Base-by-base conservation (phyloP, 2,329 filamentous ascomycete genomes). In the Fusarium circinatum region DNA sequence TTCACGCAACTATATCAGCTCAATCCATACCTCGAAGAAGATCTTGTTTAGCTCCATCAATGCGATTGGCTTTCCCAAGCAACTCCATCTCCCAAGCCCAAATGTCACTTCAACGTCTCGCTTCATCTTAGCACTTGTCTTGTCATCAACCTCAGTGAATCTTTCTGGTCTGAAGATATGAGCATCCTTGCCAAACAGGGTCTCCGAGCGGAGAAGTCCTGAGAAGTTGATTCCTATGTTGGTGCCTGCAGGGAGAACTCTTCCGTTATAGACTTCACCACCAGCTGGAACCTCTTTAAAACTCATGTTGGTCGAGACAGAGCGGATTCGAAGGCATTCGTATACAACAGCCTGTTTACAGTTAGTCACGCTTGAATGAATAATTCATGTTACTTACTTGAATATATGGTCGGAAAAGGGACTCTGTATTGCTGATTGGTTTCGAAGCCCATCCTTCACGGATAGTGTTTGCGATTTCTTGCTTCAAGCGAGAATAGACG, bases 1-100 rank as follows among this genome's bases (percentile, higher is more conserved):
- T 51, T 6, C 7, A 2, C 3, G 1, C 22, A 18, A 24, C 8
- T 32, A 0, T 8, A 24, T 32, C 3, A 0, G 15, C 1, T 3
- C 13, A n/a, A 15, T n/a, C 28, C 24, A 7, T 59, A 59, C 56
- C 56, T 59, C 56, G 5, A 59, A 59, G 26, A 59, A 59, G 3
- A 59, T 39, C 56, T 59, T 59, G 4, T 59, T 59, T 4, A 59
- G 20, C 5, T 59, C 56, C 44, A 59, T 28, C 6, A 59, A 24
- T 0, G 44, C 56, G 3, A 59, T 59, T 9, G 56, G 56, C 22
- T 59, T 59, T 2, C 56, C 56, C 22, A 59, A 13, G 7, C 56
- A 59, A 11, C 20, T 20, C 44, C 56, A 59, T 17, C 56, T 38
- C 10, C 56, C 56, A 39, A 59, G 56, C 11, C 56, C 56, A 51